Conservation (phyloP, 2,329 filamentous ascomycete species). For the Botryotinia calthae region DNA sequence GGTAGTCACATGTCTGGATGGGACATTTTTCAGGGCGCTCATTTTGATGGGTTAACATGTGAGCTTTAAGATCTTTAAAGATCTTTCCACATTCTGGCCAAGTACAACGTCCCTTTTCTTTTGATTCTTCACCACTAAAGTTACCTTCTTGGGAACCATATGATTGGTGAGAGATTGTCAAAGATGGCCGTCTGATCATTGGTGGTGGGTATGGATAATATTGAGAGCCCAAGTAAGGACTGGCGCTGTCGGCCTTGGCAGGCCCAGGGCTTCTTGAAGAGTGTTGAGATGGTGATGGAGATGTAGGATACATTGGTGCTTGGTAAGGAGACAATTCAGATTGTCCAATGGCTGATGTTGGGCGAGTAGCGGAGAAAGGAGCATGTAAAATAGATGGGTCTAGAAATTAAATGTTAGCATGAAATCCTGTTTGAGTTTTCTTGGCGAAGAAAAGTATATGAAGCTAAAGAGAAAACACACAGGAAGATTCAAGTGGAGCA, state of each 20-base stretch:
- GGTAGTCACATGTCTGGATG: slow-evolving; percentile 89
- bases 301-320: slow-evolving; percentile 35
- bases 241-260: slow-evolving; percentile 35
- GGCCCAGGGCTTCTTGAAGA: slow-evolving; percentile 35
- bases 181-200: slow-evolving; percentile 29
- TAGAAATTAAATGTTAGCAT: slow-evolving; percentile 33
- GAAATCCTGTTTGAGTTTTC: slow-evolving; percentile 11
- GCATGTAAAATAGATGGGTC: slow-evolving; percentile 39
- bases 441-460: slow-evolving; percentile 3
- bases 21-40: slow-evolving; percentile 96
- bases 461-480: slow-evolving; percentile 48
- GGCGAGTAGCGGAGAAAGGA: slow-evolving; percentile 31
- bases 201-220: slow-evolving; percentile 37
- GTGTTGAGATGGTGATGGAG: slow-evolving; percentile 36
- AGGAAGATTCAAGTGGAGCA: slow-evolving; percentile 51
- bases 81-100: slow-evolving; percentile 57
- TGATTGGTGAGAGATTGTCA: slow-evolving; percentile 33
- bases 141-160: slow-evolving; percentile 35
- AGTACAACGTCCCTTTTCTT: slow-evolving; percentile 47
- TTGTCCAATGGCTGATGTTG: slow-evolving; percentile 30
- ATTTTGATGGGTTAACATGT: slow-evolving; percentile 94
- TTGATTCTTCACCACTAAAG: slow-evolving; percentile 37
- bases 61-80: slow-evolving; percentile 70
- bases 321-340: slow-evolving; percentile 34
- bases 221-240: slow-evolving; percentile 34